Evolutionary conservation across 768 basidiomycete species (phyloP), one percentile per base, ranked within the genome.

Genomic region (Xerocomus potaroensis): DNA sequence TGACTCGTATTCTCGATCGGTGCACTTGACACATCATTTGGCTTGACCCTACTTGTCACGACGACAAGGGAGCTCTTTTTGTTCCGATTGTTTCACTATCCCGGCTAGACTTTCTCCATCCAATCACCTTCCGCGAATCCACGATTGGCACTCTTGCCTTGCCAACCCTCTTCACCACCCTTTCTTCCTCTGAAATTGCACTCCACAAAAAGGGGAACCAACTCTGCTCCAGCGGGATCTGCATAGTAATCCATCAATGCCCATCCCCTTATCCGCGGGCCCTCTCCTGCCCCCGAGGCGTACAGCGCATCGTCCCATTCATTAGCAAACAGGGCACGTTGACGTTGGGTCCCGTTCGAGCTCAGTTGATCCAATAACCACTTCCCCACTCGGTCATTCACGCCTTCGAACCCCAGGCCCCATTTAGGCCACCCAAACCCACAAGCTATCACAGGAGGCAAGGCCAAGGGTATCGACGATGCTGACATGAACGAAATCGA

Each of bases 401-500:
- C 83, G 2, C 93, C 93, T 60, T 89, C 83, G n/a, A 92, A 71
- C 5, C 92, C 92, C 7, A 92, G 58, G 3, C 84, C 83, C 67
- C 76, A 71, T 30, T 73, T 69, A 0, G 90, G 89, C 83, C 83
- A 91, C 12, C 91, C 91, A 57, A 91, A 81, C 0, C 93, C 93
- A 54, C 77, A 78, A 5, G 94, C 89, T 19, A 95, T 72, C 9
- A 75, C 68, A 5, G 84, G 74, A 7, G 93, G 94, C 18, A 86
- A 68, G 1, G 91, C 87, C 12, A 93, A 70, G 2, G 92, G 92
- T 63, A 93, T 76, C 8, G 81, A 81, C 0, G 87, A 72, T 1
- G 90, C 93, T 22, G 91, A 92, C 58, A 87, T 75, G 67, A 80
- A 96, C 1, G 88, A 77, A 35, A 97, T 84, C 16, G 82, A 77